These are phyloP conservation scores for Kingdonia uniflora DNA, from an alignment of 164 flowering plant species.

Conservation along the genomic window DNA sequence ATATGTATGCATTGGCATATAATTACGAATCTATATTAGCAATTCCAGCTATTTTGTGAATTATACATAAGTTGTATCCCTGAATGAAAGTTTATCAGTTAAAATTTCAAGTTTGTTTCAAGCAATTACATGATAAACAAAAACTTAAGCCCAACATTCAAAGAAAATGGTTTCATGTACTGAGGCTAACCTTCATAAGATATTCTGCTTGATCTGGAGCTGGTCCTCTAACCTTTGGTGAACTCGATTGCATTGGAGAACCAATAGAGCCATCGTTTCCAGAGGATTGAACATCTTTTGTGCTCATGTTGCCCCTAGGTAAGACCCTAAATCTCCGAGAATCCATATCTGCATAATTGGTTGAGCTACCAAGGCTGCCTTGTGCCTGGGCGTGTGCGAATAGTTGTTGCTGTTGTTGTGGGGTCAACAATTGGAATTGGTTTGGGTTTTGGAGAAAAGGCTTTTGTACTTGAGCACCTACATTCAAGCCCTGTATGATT, in stretches of 20 bases:
- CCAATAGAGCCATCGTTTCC: conserved; percentile 81
- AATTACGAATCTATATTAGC: too few relatives aligned
- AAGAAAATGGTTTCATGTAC: conserved; percentile 1
- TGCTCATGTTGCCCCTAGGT: conserved; percentile 50
- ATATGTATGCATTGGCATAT: too few relatives aligned
- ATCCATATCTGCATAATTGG: conserved; percentile 53
- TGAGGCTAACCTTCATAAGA: conserved; percentile 22
- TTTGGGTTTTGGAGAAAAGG: conserved; percentile 49
- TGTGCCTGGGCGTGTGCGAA: conserved; percentile 77
- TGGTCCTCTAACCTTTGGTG: conserved; percentile 50
- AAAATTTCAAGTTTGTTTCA: too few relatives aligned
- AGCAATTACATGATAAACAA: too few relatives aligned
- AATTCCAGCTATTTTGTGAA: too few relatives aligned
- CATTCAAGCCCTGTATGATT: conserved; percentile 55
- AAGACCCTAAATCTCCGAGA: conserved; percentile 49
- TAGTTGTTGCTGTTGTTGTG: conserved; percentile 62
- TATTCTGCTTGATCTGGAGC: conserved; percentile 25
- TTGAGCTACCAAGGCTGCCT: conserved; percentile 48
- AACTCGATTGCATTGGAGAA: conserved; percentile 70
- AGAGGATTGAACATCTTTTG: conserved; percentile 64
- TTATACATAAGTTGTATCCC: too few relatives aligned
- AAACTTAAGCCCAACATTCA: not conserved
- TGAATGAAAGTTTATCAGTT: too few relatives aligned
- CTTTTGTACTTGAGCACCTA: conserved; percentile 62
- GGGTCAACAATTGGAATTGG: conserved; percentile 56